A percentile compares a stretch with the other conserved stretches of the same genome.
These are phyloP conservation scores for Solanum chmielewskii DNA, from an alignment of 257 asterid species.

Conservation along the genomic window DNA sequence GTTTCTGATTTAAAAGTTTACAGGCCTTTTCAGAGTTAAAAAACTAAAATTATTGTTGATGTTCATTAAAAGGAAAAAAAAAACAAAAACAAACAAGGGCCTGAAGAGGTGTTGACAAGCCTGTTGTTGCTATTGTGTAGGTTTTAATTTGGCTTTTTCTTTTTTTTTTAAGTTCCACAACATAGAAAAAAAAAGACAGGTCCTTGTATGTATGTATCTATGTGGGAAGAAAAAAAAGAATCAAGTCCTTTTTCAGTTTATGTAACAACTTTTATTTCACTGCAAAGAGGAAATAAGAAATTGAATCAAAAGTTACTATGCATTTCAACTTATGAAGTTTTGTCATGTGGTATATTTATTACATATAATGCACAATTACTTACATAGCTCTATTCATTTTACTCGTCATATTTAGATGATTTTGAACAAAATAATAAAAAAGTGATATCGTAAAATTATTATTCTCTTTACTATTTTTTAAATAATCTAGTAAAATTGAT, in stretches of 20 bases:
- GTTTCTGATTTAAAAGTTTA: conserved; percentile 5
- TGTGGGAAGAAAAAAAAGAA: neutral
- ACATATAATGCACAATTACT: neutral
- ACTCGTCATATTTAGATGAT: no score
- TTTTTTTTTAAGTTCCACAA: neutral
- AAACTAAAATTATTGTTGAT: neutral
- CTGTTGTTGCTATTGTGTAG: neutral
- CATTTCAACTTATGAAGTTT: neutral
- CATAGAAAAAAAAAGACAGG: neutral
- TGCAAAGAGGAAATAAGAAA: neutral
- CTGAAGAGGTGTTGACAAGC: neutral
- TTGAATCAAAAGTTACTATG: neutral
- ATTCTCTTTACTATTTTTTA: no score
- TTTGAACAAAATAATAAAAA: no score
- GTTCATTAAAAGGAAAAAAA: neutral
- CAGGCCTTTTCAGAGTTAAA: conserved; percentile 1
- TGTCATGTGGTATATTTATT: neutral
- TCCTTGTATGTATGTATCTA: conserved; percentile 8
- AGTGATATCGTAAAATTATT: neutral
- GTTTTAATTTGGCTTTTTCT: neutral
- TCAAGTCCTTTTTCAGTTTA: neutral
- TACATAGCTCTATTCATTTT: neutral
- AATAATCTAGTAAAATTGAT: no score
- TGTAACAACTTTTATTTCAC: neutral
- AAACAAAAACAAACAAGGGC: neutral